Percentiles rank a stretch among this genome's conserved stretches.
Conservation (phyloP, 331 rosid genomes). For the Malus hybrid region DNA sequence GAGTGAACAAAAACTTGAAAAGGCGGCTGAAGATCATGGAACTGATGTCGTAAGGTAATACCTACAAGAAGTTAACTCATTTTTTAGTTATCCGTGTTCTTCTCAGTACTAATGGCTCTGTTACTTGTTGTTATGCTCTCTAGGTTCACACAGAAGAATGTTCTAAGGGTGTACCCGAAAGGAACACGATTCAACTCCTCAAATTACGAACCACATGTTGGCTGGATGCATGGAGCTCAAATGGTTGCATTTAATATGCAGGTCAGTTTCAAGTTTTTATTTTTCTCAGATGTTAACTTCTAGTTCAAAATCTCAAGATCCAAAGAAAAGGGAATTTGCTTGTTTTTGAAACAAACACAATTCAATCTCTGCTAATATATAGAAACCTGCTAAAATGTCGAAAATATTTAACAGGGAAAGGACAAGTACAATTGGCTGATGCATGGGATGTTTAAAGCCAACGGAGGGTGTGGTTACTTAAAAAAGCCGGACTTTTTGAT, state of each 20-base stretch:
- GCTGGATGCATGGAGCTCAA: conserved; percentile 92
- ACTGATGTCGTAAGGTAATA: conserved; percentile 65
- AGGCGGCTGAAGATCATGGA: conserved; percentile 41
- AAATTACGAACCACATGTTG: conserved; percentile 70
- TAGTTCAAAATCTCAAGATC: neutral
- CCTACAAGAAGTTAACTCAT: neutral
- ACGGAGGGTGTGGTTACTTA: conserved; percentile 84
- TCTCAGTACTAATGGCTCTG: conserved; percentile 4
- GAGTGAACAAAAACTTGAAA: conserved; percentile 67
- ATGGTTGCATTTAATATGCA: conserved; percentile 97
- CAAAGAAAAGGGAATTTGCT: neutral
- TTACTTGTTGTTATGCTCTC: conserved; percentile 17
- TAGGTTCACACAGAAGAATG: conserved; percentile 75
- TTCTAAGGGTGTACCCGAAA: conserved; percentile 76
- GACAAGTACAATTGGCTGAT: conserved; percentile 65
- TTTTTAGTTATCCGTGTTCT: neutral
- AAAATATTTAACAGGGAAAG: conserved; percentile 44
- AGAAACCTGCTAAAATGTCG: neutral
- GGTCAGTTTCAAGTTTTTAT: conserved; percentile 34
- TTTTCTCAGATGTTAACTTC: neutral
- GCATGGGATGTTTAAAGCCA: conserved; percentile 87
- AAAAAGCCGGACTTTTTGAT: conserved; percentile 60
- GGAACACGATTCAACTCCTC: conserved; percentile 72
- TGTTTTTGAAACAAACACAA: neutral
- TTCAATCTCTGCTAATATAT: conserved; percentile 3